These are phyloP conservation scores for Yarrowia sp. DNA, from an alignment of 805 yeast genomes.

Conservation along the genomic window DNA sequence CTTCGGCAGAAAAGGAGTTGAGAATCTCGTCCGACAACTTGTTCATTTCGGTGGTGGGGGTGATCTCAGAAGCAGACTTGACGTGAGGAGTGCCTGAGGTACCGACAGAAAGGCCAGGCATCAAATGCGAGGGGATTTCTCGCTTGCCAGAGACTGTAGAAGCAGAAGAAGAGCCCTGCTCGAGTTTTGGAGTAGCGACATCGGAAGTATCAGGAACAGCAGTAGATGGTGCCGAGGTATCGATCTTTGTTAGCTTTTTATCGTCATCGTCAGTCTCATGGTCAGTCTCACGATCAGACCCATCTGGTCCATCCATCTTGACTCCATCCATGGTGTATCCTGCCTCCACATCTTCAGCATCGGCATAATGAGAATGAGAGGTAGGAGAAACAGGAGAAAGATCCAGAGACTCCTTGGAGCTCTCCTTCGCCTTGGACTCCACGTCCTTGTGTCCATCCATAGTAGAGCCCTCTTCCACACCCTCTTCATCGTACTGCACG, in stretches of 20 bases:
- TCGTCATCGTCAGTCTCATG: constrained; percentile 1
- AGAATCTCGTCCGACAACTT: constrained; percentile 14
- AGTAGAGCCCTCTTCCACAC: constrained; percentile 22
- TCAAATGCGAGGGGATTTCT: neutral
- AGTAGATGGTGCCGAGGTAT: neutral
- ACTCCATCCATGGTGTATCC: neutral
- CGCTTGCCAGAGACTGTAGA: neutral
- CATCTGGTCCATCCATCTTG: constrained; percentile 12
- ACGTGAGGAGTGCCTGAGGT: neutral
- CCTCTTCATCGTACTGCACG: constrained; percentile 9
- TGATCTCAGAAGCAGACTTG: neutral
- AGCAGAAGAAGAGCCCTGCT: neutral
- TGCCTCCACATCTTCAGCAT: constrained; percentile 15
- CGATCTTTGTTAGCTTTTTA: neutral
- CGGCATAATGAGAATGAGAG: constrained; percentile 27
- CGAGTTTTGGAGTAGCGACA: neutral
- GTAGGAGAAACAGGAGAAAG: neutral
- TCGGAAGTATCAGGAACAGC: neutral
- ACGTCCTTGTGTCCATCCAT: constrained; percentile 18
- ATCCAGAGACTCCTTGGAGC: neutral
- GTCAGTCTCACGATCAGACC: neutral
- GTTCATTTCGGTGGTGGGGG: constrained; percentile 9
- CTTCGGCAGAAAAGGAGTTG: neutral
- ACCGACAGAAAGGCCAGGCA: neutral
- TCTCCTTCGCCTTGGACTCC: neutral